Evolutionary conservation across 371 early-diverging fungal species (phyloP).

Genomic region (Apophysomyces ossiformis): DNA sequence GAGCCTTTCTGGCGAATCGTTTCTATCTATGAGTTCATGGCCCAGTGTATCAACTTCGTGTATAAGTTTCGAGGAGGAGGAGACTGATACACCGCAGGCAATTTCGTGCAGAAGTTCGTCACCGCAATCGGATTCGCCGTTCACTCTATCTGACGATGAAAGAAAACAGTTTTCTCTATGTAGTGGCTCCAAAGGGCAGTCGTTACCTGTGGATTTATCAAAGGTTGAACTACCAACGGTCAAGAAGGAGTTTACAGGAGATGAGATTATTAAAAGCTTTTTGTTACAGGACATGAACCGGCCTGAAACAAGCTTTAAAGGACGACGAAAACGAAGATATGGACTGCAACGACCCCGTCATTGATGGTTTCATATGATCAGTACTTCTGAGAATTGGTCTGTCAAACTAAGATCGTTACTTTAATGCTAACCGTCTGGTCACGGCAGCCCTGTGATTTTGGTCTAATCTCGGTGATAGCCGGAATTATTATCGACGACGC

Average conservation of each 20-base stretch:
- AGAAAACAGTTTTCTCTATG: background rate
- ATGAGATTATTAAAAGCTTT: background rate
- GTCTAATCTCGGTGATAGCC: too few species aligned
- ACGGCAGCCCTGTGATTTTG: too few species aligned
- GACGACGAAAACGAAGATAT: constrained; percentile 7
- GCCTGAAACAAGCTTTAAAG: background rate
- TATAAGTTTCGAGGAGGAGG: background rate
- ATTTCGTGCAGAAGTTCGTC: background rate
- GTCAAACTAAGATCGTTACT: background rate
- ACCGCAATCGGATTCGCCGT: background rate
- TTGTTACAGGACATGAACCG: background rate
- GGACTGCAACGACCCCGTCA: background rate
- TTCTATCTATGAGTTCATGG: background rate
- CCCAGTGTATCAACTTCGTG: background rate
- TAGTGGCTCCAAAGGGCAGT: background rate
- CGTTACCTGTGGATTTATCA: background rate
- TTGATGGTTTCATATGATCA: background rate
- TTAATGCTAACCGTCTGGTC: too few species aligned
- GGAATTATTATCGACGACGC: too few species aligned
- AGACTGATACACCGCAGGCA: background rate
- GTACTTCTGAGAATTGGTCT: background rate
- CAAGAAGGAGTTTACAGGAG: background rate
- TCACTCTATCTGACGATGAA: background rate
- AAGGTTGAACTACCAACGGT: background rate
- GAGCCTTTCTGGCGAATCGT: background rate